Evolutionary conservation across 805 yeast species (phyloP).

Genomic region (Saccharomycopsis oosterbeekiorum): DNA sequence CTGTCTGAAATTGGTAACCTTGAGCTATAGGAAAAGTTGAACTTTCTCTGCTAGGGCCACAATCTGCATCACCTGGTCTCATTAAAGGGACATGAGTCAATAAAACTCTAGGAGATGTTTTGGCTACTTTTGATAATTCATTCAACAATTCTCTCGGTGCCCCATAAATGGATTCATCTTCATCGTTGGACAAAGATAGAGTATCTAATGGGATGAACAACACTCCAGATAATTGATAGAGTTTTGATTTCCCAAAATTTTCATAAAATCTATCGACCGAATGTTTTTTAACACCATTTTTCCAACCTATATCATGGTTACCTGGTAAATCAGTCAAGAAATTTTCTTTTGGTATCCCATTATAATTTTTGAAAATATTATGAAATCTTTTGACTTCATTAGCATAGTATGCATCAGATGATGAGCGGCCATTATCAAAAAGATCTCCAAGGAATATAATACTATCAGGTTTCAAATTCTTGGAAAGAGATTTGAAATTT

Average conservation of each 20-base stretch:
- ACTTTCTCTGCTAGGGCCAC: constrained; percentile 76
- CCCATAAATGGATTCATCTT: constrained; percentile 33
- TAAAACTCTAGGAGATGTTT: constrained; percentile 49
- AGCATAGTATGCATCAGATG: constrained; percentile 37
- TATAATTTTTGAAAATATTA: constrained; percentile 46
- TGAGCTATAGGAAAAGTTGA: constrained; percentile 53
- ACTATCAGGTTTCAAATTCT: constrained; percentile 59
- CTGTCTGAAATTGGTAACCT: constrained; percentile 88
- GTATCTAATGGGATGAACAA: constrained; percentile 71
- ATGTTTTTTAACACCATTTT: constrained; percentile 51
- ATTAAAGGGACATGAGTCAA: constrained; percentile 84
- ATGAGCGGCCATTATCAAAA: constrained; percentile 92
- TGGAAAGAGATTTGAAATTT: constrained; percentile 55
- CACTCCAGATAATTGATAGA: constrained; percentile 48
- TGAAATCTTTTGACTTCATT: constrained; percentile 63
- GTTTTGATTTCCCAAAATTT: constrained; percentile 56
- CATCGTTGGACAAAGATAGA: constrained; percentile 64
- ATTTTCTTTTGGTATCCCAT: constrained; percentile 32
- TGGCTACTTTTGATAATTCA: constrained; percentile 23
- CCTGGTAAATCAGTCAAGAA: constrained; percentile 56
- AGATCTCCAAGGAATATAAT: constrained; percentile 81
- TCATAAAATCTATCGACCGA: constrained; percentile 56
- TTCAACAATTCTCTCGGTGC: constrained; percentile 46
- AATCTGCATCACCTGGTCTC: constrained; percentile 49
- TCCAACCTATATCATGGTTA: constrained; percentile 95